These are phyloP conservation scores for Hypoxylon cercidicola DNA, from an alignment of 495 filamentous ascomycete species.

Conservation along the genomic window DNA sequence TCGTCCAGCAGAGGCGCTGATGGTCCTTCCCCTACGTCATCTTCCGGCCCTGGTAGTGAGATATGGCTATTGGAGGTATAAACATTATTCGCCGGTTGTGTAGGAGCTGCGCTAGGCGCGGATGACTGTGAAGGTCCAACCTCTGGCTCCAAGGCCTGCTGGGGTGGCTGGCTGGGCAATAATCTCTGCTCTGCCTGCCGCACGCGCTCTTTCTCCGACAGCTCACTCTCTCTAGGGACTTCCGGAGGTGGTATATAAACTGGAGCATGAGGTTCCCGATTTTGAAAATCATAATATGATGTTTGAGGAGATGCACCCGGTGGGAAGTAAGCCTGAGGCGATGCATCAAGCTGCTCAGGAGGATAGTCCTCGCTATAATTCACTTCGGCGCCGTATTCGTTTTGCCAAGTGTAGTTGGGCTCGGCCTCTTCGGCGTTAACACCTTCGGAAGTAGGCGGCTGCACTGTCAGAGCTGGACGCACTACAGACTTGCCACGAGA, in stretches of 20 bases:
- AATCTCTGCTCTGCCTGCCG: conserved; percentile 73
- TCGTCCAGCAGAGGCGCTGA: conserved; percentile 61
- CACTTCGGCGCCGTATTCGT: conserved; percentile 41
- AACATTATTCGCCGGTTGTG: conserved; percentile 46
- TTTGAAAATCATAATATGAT: conserved; percentile 46
- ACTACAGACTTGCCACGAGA: conserved; percentile 61
- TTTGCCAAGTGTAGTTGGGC: conserved; percentile 46
- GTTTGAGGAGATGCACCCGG: conserved; percentile 39
- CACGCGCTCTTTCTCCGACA: conserved; percentile 76
- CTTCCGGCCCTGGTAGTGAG: conserved; percentile 4
- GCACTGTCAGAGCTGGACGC: conserved; percentile 44
- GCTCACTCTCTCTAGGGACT: conserved; percentile 59
- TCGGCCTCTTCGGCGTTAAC: conserved; percentile 37
- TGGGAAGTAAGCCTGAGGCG: conserved; percentile 39
- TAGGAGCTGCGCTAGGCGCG: conserved; percentile 33
- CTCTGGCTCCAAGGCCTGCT: conserved; percentile 46
- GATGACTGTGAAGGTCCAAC: conserved; percentile 60
- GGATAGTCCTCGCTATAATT: conserved; percentile 41
- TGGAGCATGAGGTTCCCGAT: conserved; percentile 41
- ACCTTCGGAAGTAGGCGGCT: conserved; percentile 30
- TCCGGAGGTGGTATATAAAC: conserved; percentile 65
- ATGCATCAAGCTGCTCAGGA: conserved; percentile 26
- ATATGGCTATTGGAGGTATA: conserved; percentile 45
- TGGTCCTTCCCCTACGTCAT: conserved; percentile 40
- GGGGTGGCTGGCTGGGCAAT: conserved; percentile 75